Base-by-base conservation (phyloP, 129 eudicot species). In the Smallanthus sonchifolius region DNA sequence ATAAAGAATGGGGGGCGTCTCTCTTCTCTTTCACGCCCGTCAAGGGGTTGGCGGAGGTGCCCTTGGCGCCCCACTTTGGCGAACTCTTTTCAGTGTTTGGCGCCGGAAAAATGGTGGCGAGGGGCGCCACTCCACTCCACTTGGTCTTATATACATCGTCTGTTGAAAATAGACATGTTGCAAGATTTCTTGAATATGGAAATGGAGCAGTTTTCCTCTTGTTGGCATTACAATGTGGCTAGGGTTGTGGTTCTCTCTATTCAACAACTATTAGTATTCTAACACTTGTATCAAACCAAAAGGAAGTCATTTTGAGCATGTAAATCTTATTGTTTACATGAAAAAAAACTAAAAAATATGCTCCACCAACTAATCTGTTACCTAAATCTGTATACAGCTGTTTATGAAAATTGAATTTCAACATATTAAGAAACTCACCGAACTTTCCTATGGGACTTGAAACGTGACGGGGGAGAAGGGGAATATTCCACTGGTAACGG, bases 401-500 rank as follows among this genome's bases (percentile, higher is more conserved):
- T 30, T 43, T 34, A 73, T 34, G 37, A 74, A 73, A 75, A 80
- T 11, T 52, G 43, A 45, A 6, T 73, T 35, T 45, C 38, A 5
- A 20, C 57, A 62, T 69, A 72, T 36, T 10, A 59, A 54, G 32
- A 82, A 71, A 44, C 86, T 87, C 85, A 85, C 83, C 94, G 83
- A 2, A 48, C 83, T 88, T 83, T 94, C 86, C 82, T 95, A 70
- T 70, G 91, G 15, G 89, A 85, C 84, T 83, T 91, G 77, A 70
- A 79, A 3, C 91, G 84, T 10, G 95, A 85, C 0, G 91, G 89
- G 14, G 92, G 85, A 0, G 97, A 94, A 24, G 93, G 92, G 7
- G 96, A 84, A 77, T 83, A 85, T 59, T 91, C 99, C 42, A 82
- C 81, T 4, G 99, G 99, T 54, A 95, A 72, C 47, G 82, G 84